These are phyloP conservation scores for Bocquillonia castaneifolia DNA, from an alignment of 441 rosid species.

Conservation along the genomic window DNA sequence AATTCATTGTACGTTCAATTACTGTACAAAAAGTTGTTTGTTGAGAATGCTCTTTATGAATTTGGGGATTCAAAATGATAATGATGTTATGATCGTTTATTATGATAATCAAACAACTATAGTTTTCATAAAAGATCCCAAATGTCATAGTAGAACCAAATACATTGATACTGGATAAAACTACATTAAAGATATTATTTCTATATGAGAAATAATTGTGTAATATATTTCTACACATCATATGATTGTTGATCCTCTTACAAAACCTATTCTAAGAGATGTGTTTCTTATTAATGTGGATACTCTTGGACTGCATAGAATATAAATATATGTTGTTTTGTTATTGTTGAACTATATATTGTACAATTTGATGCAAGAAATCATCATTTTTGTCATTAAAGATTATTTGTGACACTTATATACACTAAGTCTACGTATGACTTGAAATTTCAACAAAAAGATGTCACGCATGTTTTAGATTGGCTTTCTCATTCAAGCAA, in stretches of 20 bases:
- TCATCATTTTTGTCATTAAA: neutral
- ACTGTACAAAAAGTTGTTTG: too few relatives aligned
- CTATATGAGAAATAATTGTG: neutral
- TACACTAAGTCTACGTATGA: neutral
- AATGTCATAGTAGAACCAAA: too few relatives aligned
- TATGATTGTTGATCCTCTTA: neutral
- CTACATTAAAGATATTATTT: neutral
- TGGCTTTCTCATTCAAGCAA: neutral
- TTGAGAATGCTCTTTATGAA: too few relatives aligned
- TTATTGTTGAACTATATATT: neutral
- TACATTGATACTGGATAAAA: neutral
- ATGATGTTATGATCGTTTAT: too few relatives aligned
- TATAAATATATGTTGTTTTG: neutral
- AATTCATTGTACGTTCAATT: too few relatives aligned
- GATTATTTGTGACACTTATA: neutral
- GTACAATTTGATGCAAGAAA: neutral
- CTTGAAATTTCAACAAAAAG: neutral
- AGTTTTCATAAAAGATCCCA: too few relatives aligned
- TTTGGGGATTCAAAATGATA: too few relatives aligned
- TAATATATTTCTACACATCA: neutral
- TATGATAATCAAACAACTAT: too few relatives aligned
- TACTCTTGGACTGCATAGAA: neutral
- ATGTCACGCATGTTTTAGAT: neutral
- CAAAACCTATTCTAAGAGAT: neutral
- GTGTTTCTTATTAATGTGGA: neutral